A percentile compares a stretch with the other conserved stretches of the same genome.
These are phyloP conservation scores for Trichophyton verrucosum DNA, from an alignment of 2,329 filamentous ascomycete species.

Conservation along the genomic window DNA sequence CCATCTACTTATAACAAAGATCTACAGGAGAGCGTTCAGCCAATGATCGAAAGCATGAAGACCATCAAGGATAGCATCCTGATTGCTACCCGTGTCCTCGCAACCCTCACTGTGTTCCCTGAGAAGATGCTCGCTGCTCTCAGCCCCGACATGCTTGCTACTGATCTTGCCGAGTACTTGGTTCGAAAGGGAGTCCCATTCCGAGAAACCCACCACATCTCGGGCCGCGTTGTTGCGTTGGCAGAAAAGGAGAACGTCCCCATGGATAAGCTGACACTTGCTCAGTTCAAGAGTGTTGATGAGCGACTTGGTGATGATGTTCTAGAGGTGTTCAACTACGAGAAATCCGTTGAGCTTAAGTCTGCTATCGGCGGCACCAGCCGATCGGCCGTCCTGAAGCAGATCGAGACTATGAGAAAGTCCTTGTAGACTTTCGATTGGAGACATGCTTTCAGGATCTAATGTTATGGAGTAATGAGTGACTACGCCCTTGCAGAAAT, in stretches of 20 bases:
- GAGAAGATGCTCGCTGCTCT: conserved; percentile 69
- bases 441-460: not conserved
- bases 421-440: conserved; percentile 2
- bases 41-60: conserved; percentile 74
- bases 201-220: conserved; percentile 68
- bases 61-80: conserved; percentile 66
- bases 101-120: conserved; percentile 56
- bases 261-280: conserved; percentile 57
- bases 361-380: conserved; percentile 68
- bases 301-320: conserved; percentile 60
- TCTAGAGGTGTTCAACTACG: conserved; percentile 61
- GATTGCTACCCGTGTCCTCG: conserved; percentile 70
- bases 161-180: conserved; percentile 38
- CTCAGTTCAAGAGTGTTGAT: conserved; percentile 58
- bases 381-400: conserved; percentile 52
- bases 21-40: conserved; percentile 75
- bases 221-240: conserved; percentile 58
- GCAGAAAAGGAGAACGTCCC: conserved; percentile 53
- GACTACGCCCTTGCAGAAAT: not conserved
- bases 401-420: conserved; percentile 48
- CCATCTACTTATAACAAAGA: conserved; percentile 85
- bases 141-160: conserved; percentile 70
- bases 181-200: conserved; percentile 47
- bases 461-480: not conserved
- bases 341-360: conserved; percentile 69